Percentiles rank a stretch among this genome's conserved stretches.
Conservation (phyloP, 129 eudicot species). For the Centella asiatica region DNA sequence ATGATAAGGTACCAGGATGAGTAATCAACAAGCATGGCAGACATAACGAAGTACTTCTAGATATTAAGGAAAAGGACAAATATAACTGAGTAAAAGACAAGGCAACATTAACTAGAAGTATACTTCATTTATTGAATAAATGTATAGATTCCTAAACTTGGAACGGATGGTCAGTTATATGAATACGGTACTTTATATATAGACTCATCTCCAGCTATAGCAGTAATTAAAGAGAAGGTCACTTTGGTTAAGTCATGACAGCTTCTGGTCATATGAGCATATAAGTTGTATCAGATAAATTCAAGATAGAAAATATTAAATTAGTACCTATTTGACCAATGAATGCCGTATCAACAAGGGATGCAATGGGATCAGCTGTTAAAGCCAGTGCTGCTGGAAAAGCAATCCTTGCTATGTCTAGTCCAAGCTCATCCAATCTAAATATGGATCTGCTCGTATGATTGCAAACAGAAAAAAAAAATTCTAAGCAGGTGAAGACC, state of each 20-base stretch:
- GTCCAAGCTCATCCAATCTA: conserved; percentile 59
- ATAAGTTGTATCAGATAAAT: neutral
- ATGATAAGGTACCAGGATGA: too few species aligned
- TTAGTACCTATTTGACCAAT: conserved; percentile 75
- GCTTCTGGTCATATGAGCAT: neutral
- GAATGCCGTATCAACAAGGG: conserved; percentile 80
- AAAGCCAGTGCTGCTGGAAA: conserved; percentile 84
- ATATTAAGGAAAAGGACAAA: too few species aligned
- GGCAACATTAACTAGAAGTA: too few species aligned
- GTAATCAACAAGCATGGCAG: too few species aligned
- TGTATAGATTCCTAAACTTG: too few species aligned
- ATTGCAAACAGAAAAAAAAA: neutral
- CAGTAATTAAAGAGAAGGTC: too few species aligned
- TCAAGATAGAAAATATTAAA: neutral
- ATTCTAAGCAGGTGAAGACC: neutral
- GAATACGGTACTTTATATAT: too few species aligned
- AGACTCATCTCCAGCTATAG: neutral
- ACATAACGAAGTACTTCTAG: too few species aligned
- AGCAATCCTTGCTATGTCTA: conserved; percentile 63
- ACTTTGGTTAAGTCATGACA: neutral
- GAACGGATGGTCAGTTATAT: too few species aligned
- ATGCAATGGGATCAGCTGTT: conserved; percentile 85
- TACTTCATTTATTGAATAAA: too few species aligned
- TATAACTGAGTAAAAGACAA: too few species aligned
- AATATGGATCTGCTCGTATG: conserved; percentile 37